Percentiles rank a stretch among this genome's conserved stretches.
Conservation (phyloP, 164 flowering plant species). For the Houttuynia cordata region DNA sequence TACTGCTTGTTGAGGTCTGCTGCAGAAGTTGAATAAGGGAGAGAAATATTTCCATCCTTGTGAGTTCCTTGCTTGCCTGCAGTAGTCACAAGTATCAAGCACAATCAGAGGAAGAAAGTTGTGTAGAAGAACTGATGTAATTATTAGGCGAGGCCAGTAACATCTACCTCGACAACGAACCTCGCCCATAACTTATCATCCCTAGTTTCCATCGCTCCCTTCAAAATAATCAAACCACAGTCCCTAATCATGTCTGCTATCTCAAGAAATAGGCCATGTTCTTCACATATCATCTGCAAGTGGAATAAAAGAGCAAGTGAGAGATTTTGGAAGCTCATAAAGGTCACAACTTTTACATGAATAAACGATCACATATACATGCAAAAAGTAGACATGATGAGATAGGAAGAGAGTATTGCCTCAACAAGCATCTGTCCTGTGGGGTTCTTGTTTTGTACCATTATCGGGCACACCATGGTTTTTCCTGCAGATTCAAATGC, state of each 20-base stretch:
- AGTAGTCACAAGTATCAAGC: neutral
- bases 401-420: slow-evolving; percentile 8
- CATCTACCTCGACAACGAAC: neutral
- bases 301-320: neutral
- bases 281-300: slow-evolving; percentile 64
- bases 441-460: slow-evolving; percentile 17
- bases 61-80: neutral
- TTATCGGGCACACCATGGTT: slow-evolving; percentile 9
- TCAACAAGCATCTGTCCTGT: slow-evolving; percentile 25
- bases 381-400: neutral
- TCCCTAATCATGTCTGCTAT: slow-evolving; percentile 60
- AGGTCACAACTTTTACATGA: too few species aligned
- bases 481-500: slow-evolving; percentile 14
- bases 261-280: slow-evolving; percentile 56
- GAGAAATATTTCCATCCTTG: neutral
- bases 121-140: neutral
- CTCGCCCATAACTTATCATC: slow-evolving; percentile 41
- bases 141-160: neutral
- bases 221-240: slow-evolving; percentile 55
- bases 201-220: slow-evolving; percentile 47
- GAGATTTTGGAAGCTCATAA: neutral
- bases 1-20: neutral
- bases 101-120: neutral
- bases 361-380: too few species aligned
- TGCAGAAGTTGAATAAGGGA: neutral